Evolutionary conservation across 2,329 filamentous ascomycete species (phyloP).

Genomic region (Penicillium sp.): DNA sequence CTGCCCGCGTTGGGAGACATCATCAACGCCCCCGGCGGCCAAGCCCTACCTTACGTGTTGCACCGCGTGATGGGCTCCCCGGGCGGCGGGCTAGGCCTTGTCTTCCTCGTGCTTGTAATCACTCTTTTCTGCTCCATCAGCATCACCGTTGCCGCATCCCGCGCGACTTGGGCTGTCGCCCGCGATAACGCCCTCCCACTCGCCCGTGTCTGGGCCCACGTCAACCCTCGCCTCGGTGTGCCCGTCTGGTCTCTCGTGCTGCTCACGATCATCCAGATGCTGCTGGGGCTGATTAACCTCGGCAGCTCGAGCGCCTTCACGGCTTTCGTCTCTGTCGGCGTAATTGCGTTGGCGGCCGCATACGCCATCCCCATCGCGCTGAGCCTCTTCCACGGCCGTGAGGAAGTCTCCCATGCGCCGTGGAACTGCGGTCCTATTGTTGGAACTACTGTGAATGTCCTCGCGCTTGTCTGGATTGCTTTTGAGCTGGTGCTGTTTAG

Average conservation of each 20-base stretch:
- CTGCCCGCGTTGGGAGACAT: constrained; percentile 49
- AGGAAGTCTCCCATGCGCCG: constrained; percentile 48
- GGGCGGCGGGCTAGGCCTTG: constrained; percentile 48
- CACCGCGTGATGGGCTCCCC: constrained; percentile 50
- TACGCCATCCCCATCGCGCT: constrained; percentile 58
- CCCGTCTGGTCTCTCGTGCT: constrained; percentile 46
- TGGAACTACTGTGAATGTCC: constrained; percentile 46
- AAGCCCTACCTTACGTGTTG: constrained; percentile 54
- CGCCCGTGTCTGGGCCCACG: constrained; percentile 36
- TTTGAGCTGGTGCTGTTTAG: constrained; percentile 62
- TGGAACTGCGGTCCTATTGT: constrained; percentile 49
- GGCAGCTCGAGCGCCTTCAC: constrained; percentile 50
- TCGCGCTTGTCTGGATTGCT: constrained; percentile 52
- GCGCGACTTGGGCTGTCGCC: constrained; percentile 48
- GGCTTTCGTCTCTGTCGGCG: constrained; percentile 54
- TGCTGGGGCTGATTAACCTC: constrained; percentile 52
- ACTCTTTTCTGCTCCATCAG: constrained; percentile 55
- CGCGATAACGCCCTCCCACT: constrained; percentile 47
- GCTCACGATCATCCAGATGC: constrained; percentile 48
- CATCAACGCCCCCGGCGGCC: constrained; percentile 45
- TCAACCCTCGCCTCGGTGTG: constrained; percentile 37
- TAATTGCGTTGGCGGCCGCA: constrained; percentile 55
- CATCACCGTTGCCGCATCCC: constrained; percentile 52
- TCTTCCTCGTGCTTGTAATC: constrained; percentile 51
- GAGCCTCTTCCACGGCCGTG: constrained; percentile 48